A percentile compares a stretch with the other conserved stretches of the same genome.
phyloP scores from a whole-genome alignment of 2,329 filamentous ascomycete genomes.

The Colletotrichum camelliae region DNA sequence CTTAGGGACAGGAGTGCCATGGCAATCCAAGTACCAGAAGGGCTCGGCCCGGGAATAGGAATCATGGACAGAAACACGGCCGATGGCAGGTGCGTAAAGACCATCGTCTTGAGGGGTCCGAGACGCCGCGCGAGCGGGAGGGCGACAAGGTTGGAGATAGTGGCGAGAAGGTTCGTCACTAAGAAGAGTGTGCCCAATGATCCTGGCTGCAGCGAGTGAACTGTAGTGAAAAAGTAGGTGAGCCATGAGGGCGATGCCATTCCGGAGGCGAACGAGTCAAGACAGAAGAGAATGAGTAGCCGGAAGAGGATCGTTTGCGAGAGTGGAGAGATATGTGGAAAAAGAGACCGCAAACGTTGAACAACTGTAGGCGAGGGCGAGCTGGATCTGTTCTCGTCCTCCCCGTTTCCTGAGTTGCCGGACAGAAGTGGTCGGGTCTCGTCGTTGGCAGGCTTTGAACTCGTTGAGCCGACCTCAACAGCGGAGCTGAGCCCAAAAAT shows the following conservation, averaged over 20 bases:
- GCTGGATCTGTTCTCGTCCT: not conserved
- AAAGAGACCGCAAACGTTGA: not conserved
- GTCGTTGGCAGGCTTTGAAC: not conserved
- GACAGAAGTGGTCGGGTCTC: not conserved
- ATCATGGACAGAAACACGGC: constrained; percentile 69
- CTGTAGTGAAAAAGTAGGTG: constrained; percentile 59
- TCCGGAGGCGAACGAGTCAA: constrained; percentile 58
- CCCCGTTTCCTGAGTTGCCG: not conserved
- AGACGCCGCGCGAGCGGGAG: constrained; percentile 60
- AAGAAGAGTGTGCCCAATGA: constrained; percentile 61
- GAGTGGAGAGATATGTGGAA: constrained; percentile 18
- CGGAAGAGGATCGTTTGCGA: constrained; percentile 19
- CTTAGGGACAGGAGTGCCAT: constrained; percentile 67
- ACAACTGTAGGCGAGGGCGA: not conserved
- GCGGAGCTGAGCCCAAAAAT: constrained; percentile 52
- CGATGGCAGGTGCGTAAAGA: constrained; percentile 75
- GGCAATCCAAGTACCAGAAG: constrained; percentile 52
- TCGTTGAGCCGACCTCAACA: constrained; percentile 43
- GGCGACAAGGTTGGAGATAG: constrained; percentile 56
- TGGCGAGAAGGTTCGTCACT: constrained; percentile 55
- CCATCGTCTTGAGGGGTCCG: constrained; percentile 76
- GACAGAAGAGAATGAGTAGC: constrained; percentile 13
- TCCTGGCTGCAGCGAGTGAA: constrained; percentile 53
- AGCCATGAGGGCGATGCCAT: constrained; percentile 69
- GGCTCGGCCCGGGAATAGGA: constrained; percentile 49